These are phyloP conservation scores for Plantago lanceolata DNA, from an alignment of 305 asterid species.

Conservation along the genomic window DNA sequence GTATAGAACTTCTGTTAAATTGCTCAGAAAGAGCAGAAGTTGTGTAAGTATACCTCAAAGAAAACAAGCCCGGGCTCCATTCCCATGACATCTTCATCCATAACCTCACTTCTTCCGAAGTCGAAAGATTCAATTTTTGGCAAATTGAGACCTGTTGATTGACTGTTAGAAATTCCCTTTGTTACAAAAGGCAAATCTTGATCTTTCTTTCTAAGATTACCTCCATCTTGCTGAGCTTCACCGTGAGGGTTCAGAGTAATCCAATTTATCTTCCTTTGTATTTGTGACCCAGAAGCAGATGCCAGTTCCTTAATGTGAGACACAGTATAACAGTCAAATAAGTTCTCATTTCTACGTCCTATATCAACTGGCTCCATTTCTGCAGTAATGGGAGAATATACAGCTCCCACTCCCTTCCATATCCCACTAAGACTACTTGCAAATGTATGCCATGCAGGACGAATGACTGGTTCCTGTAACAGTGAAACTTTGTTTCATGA, in stretches of 20 bases:
- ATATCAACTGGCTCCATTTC: slow-evolving; percentile 91
- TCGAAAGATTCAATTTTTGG: slow-evolving; percentile 80
- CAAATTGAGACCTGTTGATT: slow-evolving; percentile 31
- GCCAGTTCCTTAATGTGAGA: slow-evolving; percentile 54
- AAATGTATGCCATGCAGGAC: slow-evolving; percentile 87
- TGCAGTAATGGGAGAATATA: slow-evolving; percentile 84
- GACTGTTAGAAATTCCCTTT: slow-evolving; percentile 28
- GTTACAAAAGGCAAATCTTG: slow-evolving; percentile 28
- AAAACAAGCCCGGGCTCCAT: slow-evolving; percentile 89
- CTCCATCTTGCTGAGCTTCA: slow-evolving; percentile 47
- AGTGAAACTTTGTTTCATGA: slow-evolving; percentile 11
- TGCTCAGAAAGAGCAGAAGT: neutral
- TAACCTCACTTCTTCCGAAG: slow-evolving; percentile 68
- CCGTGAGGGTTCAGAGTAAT: slow-evolving; percentile 79
- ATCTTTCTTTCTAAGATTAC: slow-evolving; percentile 26
- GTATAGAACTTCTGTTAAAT: neutral
- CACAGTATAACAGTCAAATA: slow-evolving; percentile 83
- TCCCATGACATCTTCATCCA: slow-evolving; percentile 97
- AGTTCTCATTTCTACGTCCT: slow-evolving; percentile 63
- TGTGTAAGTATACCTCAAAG: slow-evolving; percentile 76
- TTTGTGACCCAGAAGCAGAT: slow-evolving; percentile 46
- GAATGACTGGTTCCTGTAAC: slow-evolving; percentile 91
- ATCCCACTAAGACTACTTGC: slow-evolving; percentile 87
- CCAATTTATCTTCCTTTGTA: slow-evolving; percentile 77
- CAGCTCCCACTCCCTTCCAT: slow-evolving; percentile 99